Evolutionary conservation across 2,329 filamentous ascomycete species (phyloP).

Genomic region (Calonectria naviculata): DNA sequence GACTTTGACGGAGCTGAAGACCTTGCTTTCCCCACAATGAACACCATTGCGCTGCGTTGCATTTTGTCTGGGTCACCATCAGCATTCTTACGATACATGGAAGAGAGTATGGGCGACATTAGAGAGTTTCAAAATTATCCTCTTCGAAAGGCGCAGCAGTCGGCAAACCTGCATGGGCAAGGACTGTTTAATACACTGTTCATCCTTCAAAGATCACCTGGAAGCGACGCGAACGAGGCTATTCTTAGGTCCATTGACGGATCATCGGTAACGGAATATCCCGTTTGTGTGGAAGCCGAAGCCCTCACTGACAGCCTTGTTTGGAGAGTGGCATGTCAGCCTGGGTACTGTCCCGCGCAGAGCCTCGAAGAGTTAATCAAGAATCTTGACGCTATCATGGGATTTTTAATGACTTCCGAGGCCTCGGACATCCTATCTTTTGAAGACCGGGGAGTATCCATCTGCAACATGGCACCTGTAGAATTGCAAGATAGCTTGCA

Average conservation of each 20-base stretch:
- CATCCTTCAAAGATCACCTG: conserved; percentile 58
- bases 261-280: conserved; percentile 80
- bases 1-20: conserved; percentile 75
- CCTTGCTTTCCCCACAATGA: conserved; percentile 91
- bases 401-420: conserved; percentile 62
- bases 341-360: conserved; percentile 58
- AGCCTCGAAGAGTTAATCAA: conserved; percentile 64
- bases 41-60: conserved; percentile 81
- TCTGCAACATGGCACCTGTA: conserved; percentile 70
- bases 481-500: conserved; percentile 8
- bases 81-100: conserved; percentile 78
- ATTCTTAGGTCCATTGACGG: conserved; percentile 74
- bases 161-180: conserved; percentile 46
- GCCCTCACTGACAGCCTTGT: conserved; percentile 62
- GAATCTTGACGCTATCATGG: conserved; percentile 69
- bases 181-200: conserved; percentile 67
- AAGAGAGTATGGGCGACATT: conserved; percentile 74
- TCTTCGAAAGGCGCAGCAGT: conserved; percentile 73
- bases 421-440: conserved; percentile 66
- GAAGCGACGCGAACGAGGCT: neutral
- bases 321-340: conserved; percentile 80
- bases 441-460: conserved; percentile 60
- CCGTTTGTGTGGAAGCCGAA: conserved; percentile 86
- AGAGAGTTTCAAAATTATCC: conserved; percentile 82
- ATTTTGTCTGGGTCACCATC: conserved; percentile 75